Evolutionary conservation across 2,329 filamentous ascomycete genomes (phyloP).

Genomic region (Trichophyton schoenleinii): DNA sequence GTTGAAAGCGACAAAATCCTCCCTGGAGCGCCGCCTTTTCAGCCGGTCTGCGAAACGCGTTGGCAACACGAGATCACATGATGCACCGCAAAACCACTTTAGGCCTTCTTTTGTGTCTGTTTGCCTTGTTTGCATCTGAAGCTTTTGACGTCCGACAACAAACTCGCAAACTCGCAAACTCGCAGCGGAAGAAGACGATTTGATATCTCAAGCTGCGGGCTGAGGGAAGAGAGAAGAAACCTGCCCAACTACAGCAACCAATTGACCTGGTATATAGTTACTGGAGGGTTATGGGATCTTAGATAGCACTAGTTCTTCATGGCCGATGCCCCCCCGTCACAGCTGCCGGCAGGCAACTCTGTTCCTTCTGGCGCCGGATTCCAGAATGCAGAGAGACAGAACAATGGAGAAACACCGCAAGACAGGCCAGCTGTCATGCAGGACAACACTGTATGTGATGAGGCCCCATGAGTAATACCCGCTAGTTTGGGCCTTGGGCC

Average conservation of each 20-base stretch:
- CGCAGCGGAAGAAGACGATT: neutral
- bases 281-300: neutral
- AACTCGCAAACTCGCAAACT: neutral
- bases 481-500: neutral
- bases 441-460: slow-evolving; percentile 10
- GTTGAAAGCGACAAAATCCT: too few relatives aligned
- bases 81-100: neutral
- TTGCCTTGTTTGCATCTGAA: neutral
- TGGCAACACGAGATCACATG: slow-evolving; percentile 4
- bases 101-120: neutral
- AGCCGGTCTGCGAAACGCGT: neutral
- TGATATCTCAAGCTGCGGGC: neutral
- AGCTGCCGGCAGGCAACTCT: neutral
- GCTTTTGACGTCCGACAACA: neutral
- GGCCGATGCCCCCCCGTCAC: slow-evolving; percentile 6
- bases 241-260: neutral
- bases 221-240: neutral
- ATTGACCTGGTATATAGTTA: neutral
- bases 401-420: slow-evolving; percentile 2
- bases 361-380: slow-evolving; percentile 1
- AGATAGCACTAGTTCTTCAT: slow-evolving; percentile 2
- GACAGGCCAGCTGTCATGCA: slow-evolving; percentile 5
- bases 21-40: neutral
- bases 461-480: neutral
- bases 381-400: neutral